Conservation (phyloP, 78 protist genomes). For the Speleostelium caveatum region DNA sequence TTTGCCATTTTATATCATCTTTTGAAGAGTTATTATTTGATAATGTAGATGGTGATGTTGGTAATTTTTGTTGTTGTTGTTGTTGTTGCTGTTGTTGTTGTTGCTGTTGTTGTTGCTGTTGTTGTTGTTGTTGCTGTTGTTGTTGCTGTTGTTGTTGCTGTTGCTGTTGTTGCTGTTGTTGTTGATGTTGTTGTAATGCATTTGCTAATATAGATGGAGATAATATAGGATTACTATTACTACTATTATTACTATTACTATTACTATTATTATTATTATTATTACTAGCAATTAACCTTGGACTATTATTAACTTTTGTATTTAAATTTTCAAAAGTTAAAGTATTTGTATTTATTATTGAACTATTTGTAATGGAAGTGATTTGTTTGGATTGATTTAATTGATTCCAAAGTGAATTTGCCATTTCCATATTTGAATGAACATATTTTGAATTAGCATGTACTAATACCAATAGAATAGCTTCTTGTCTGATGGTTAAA, state of each 20-base stretch:
- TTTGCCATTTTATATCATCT: too few species aligned
- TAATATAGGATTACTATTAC: not conserved
- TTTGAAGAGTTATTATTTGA: too few species aligned
- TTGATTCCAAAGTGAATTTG: slow-evolving; percentile 67
- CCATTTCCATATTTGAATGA: slow-evolving; percentile 71
- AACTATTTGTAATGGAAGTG: not conserved
- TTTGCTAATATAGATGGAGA: not conserved
- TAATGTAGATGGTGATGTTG: too few species aligned
- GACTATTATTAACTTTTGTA: not conserved
- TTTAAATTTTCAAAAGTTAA: not conserved
- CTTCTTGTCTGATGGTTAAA: slow-evolving; percentile 56
- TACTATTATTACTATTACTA: not conserved
- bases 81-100: not conserved
- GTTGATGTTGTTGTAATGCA: not conserved
- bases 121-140: not conserved
- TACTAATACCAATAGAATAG: slow-evolving; percentile 64
- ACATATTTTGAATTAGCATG: slow-evolving; percentile 66
- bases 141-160: not conserved
- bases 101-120: slow-evolving; percentile 1
- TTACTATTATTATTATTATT: not conserved
- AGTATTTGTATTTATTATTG: not conserved
- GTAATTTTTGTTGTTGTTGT: slow-evolving; percentile 32
- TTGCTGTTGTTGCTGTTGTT: not conserved
- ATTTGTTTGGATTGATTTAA: slow-evolving; percentile 34
- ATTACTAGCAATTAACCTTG: not conserved